Conservation (phyloP, 2,329 filamentous ascomycete genomes). For the Cucurbitaria berberidis region DNA sequence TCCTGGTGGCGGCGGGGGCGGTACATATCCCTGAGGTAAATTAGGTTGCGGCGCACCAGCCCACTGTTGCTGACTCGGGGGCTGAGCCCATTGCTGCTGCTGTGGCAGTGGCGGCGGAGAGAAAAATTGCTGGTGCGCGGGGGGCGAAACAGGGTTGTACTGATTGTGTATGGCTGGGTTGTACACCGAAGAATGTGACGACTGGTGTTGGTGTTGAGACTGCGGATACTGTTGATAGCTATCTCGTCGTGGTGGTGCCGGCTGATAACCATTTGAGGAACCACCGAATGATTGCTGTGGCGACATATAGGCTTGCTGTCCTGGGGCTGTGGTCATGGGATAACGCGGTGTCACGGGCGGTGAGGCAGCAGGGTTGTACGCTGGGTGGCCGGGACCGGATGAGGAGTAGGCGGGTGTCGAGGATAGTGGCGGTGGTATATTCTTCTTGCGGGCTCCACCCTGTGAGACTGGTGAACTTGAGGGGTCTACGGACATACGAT, state of each 20-base stretch:
- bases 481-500: constrained; percentile 85
- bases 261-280: constrained; percentile 34
- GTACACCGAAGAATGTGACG: constrained; percentile 46
- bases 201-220: constrained; percentile 27
- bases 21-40: constrained; percentile 69
- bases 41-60: constrained; percentile 59
- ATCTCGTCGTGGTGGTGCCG: constrained; percentile 40
- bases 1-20: constrained; percentile 70
- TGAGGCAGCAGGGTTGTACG: constrained; percentile 59
- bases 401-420: constrained; percentile 45
- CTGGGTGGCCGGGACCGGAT: constrained; percentile 42
- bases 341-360: constrained; percentile 57
- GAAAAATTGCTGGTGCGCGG: constrained; percentile 65
- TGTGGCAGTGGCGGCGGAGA: constrained; percentile 57
- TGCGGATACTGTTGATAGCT: constrained; percentile 37
- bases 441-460: constrained; percentile 38
- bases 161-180: constrained; percentile 51
- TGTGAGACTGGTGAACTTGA: constrained; percentile 44
- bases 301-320: constrained; percentile 43
- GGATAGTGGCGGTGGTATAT: constrained; percentile 51
- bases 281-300: constrained; percentile 36
- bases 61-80: constrained; percentile 57
- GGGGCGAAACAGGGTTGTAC: constrained; percentile 55
- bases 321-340: constrained; percentile 40
- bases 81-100: constrained; percentile 63